phyloP scores from a whole-genome alignment of 2,329 filamentous ascomycete genomes.

The Venturiaceae sp. region DNA sequence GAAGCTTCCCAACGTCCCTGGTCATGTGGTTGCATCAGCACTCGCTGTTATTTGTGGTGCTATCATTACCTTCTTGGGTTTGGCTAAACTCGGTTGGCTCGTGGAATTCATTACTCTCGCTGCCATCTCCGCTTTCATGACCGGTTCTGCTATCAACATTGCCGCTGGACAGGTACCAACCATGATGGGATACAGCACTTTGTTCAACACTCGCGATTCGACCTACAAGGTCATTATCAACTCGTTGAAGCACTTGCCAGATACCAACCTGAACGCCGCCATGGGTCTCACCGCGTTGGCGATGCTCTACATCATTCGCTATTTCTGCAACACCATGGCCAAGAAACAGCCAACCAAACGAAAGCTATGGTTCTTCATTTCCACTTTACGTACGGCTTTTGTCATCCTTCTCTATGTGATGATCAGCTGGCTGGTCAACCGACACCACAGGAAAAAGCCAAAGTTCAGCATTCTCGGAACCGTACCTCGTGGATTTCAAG shows the following conservation, averaged over 20 bases:
- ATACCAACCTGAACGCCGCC: constrained; percentile 66
- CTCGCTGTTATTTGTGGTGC: constrained; percentile 68
- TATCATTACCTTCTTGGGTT: constrained; percentile 69
- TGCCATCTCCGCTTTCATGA: constrained; percentile 93
- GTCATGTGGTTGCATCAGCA: constrained; percentile 64
- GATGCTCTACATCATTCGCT: constrained; percentile 62
- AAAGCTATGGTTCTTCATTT: constrained; percentile 81
- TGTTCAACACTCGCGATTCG: constrained; percentile 62
- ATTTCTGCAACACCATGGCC: constrained; percentile 52
- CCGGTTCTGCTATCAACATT: constrained; percentile 86
- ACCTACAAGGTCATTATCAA: constrained; percentile 81
- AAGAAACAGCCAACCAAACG: constrained; percentile 59
- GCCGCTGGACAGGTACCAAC: constrained; percentile 70
- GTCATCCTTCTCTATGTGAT: constrained; percentile 87
- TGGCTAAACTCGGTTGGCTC: constrained; percentile 76
- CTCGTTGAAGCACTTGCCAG: constrained; percentile 61
- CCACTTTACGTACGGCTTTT: constrained; percentile 81
- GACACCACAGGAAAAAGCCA: constrained; percentile 48
- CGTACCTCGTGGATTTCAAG: constrained; percentile 79
- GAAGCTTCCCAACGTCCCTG: constrained; percentile 46
- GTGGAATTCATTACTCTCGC: constrained; percentile 88
- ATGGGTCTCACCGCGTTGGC: constrained; percentile 77
- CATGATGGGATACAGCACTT: constrained; percentile 62
- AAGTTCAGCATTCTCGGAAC: constrained; percentile 63
- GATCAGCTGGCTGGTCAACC: constrained; percentile 79